Conservation (phyloP, 768 basidiomycete genomes). For the Lentinus brumalis region DNA sequence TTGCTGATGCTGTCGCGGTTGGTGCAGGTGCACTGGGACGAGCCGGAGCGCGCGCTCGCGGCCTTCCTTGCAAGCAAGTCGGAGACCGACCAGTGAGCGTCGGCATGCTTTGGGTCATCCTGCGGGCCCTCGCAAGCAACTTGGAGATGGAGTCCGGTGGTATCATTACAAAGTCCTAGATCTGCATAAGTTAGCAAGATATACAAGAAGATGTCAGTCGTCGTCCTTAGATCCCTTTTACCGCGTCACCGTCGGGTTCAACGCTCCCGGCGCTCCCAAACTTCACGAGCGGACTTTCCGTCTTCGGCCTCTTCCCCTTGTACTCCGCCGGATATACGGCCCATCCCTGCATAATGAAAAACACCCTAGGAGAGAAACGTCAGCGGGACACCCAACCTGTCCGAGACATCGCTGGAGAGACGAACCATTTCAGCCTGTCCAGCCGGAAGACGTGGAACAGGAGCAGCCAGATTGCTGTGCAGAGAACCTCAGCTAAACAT, state of each 20-base stretch:
- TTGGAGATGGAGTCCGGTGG: background rate
- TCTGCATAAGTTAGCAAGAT: too few relatives aligned
- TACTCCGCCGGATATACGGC: slow-evolving; percentile 35
- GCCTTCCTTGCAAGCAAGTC: background rate
- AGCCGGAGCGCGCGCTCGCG: background rate
- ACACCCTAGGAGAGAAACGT: slow-evolving; percentile 33
- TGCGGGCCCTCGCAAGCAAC: too few relatives aligned
- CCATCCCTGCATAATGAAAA: slow-evolving; percentile 54
- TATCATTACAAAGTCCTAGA: too few relatives aligned
- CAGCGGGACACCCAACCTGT: background rate
- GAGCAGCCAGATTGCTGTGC: slow-evolving; percentile 41
- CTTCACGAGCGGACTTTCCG: background rate
- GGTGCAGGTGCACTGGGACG: background rate
- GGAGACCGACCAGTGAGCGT: background rate
- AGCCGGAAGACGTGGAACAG: slow-evolving; percentile 49
- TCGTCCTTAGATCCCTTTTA: too few relatives aligned
- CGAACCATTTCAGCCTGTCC: slow-evolving; percentile 46
- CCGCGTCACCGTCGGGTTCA: background rate
- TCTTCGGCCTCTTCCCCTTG: background rate
- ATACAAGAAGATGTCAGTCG: too few relatives aligned
- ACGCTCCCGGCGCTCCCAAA: background rate
- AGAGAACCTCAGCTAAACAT: background rate
- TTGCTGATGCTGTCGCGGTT: background rate
- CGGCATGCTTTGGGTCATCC: too few relatives aligned
- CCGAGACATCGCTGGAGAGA: background rate